Percentiles rank a stretch among this genome's conserved stretches.
phyloP scores from a whole-genome alignment of 1,284 basidiomycete genomes.

The Puccinia coronata region DNA sequence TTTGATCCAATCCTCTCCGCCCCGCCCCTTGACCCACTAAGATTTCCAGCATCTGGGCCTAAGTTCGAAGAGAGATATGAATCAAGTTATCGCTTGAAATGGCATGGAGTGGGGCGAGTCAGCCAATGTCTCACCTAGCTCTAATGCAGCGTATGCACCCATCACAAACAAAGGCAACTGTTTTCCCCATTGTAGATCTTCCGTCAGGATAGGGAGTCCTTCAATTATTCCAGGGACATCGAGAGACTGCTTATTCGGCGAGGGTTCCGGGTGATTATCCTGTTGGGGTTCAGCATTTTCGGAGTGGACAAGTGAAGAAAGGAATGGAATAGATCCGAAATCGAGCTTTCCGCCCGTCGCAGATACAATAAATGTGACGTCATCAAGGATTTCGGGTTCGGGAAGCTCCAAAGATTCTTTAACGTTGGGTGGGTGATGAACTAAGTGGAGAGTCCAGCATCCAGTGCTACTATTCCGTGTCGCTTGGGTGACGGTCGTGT shows the following conservation, averaged over 20 bases:
- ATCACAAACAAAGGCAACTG: conserved; percentile 46
- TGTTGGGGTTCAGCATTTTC: not conserved
- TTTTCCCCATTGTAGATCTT: conserved; percentile 42
- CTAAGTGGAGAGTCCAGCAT: conserved; percentile 33
- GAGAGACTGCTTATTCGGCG: not conserved
- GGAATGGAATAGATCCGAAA: conserved; percentile 39
- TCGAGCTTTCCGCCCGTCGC: conserved; percentile 47
- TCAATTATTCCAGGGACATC: conserved; percentile 32
- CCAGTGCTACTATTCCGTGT: conserved; percentile 35
- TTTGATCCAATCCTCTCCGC: conserved; percentile 44
- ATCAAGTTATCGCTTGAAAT: not conserved
- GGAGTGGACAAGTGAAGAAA: conserved; percentile 22
- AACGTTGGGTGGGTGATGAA: not conserved
- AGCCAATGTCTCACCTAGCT: conserved; percentile 36
- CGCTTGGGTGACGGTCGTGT: conserved; percentile 37
- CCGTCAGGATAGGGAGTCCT: conserved; percentile 40
- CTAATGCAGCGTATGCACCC: conserved; percentile 45
- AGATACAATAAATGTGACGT: conserved; percentile 36
- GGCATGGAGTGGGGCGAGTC: not conserved
- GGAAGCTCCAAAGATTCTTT: not conserved
- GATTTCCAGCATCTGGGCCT: conserved; percentile 49
- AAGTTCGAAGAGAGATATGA: not conserved
- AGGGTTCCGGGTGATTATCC: not conserved
- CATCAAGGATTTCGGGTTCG: conserved; percentile 8
- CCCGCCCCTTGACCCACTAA: conserved; percentile 38